A percentile compares a stretch with the other conserved stretches of the same genome.
phyloP scores from a whole-genome alignment of 331 rosid species.

The Telfairia occidentalis region DNA sequence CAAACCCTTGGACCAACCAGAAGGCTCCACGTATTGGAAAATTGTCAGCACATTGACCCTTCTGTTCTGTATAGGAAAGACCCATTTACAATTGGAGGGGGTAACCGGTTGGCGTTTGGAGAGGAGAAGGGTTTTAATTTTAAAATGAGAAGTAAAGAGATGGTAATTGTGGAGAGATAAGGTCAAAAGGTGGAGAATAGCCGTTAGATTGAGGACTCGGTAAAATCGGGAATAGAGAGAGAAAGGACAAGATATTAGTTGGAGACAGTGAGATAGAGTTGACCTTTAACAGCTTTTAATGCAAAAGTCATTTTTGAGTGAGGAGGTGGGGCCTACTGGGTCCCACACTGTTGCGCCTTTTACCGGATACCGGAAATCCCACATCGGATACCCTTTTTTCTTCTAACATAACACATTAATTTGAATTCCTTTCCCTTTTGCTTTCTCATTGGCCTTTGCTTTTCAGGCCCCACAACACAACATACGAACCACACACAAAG shows the following conservation, averaged over 20 bases:
- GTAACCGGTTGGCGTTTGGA: constrained; percentile 17
- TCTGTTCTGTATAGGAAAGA: constrained; percentile 6
- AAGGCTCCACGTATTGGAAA: constrained; percentile 23
- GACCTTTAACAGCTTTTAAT: constrained; percentile 62
- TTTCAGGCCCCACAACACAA: not conserved
- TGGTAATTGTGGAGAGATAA: not conserved
- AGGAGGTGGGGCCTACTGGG: constrained; percentile 19
- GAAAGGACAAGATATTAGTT: constrained; percentile 22
- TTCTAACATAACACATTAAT: not conserved
- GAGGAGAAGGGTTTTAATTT: constrained; percentile 4
- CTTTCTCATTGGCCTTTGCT: not conserved
- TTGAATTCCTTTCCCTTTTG: not conserved
- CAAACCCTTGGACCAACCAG: constrained; percentile 24
- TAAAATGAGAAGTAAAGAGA: not conserved
- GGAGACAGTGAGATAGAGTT: constrained; percentile 58
- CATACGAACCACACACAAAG: no score
- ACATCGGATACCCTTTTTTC: constrained; percentile 21
- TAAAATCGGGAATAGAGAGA: not conserved
- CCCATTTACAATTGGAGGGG: constrained; percentile 13
- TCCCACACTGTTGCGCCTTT: constrained; percentile 11
- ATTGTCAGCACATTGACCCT: constrained; percentile 15
- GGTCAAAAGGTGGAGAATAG: constrained; percentile 57
- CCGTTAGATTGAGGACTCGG: constrained; percentile 52
- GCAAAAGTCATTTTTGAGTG: constrained; percentile 28
- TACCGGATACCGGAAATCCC: constrained; percentile 32